Conservation (phyloP, 352 stramenopile genomes). For the Globisporangium yorkense region DNA sequence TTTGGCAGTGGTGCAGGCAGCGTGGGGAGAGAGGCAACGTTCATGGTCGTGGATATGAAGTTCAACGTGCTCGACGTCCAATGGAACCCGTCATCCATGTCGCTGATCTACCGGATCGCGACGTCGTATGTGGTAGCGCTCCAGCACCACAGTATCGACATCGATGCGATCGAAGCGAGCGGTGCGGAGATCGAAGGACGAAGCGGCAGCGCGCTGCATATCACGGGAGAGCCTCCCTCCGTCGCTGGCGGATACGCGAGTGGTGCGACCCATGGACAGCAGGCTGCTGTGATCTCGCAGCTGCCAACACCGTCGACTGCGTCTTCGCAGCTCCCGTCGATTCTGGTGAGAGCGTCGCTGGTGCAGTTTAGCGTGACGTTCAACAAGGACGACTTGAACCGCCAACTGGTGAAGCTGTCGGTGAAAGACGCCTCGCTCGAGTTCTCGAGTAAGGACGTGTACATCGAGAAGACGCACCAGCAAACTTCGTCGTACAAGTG, state of each 20-base stretch:
- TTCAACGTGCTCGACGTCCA: constrained; percentile 75
- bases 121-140: constrained; percentile 51
- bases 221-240: not conserved
- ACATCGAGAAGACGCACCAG: not conserved
- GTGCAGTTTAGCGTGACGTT: constrained; percentile 76
- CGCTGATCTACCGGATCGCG: constrained; percentile 63
- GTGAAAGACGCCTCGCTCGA: constrained; percentile 52
- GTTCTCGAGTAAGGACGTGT: constrained; percentile 19
- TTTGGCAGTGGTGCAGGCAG: not conserved
- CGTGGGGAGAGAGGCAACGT: constrained; percentile 8
- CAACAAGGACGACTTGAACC: constrained; percentile 74
- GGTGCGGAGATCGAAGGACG: not conserved
- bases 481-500: constrained; percentile 11
- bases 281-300: not conserved
- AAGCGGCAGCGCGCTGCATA: not conserved
- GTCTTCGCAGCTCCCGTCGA: constrained; percentile 8
- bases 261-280: not conserved
- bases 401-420: constrained; percentile 54
- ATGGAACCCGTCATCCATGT: constrained; percentile 83
- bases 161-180: constrained; percentile 3
- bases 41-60: constrained; percentile 48
- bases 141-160: constrained; percentile 23
- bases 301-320: not conserved
- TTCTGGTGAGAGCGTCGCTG: constrained; percentile 52
- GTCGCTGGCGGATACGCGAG: not conserved